These are phyloP conservation scores for Fusarium sp. DNA, from an alignment of 2,329 filamentous ascomycete species.

Conservation along the genomic window DNA sequence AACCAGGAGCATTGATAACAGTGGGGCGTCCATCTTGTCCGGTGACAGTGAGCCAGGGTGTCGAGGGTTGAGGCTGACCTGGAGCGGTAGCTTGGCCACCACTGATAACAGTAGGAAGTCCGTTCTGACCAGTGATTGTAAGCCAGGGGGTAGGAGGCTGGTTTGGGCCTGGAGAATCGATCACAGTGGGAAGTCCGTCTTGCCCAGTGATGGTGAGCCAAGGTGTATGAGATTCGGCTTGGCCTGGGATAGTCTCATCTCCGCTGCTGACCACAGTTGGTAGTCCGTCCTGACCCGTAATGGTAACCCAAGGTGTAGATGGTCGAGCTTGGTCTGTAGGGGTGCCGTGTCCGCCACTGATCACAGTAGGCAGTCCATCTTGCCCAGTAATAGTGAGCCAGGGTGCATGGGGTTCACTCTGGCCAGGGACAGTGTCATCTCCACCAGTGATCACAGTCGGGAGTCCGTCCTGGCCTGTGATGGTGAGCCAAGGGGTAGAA, in stretches of 20 bases:
- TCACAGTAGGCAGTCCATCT: constrained; percentile 40
- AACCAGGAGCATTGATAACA: not conserved
- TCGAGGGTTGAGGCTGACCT: constrained; percentile 7
- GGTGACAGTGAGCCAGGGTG: not conserved
- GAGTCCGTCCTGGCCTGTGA: constrained; percentile 28
- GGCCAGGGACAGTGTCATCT: not conserved
- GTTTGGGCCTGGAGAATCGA: constrained; percentile 11
- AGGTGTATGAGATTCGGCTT: not conserved
- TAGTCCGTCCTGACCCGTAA: not conserved
- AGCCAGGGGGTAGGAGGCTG: constrained; percentile 24
- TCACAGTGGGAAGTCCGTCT: not conserved
- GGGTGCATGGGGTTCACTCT: not conserved
- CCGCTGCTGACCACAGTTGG: not conserved
- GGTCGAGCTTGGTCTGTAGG: constrained; percentile 12
- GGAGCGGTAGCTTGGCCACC: constrained; percentile 13
- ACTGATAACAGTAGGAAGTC: constrained; percentile 40
- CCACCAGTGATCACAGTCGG: constrained; percentile 38
- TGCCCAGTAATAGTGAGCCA: not conserved
- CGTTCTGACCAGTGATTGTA: constrained; percentile 32
- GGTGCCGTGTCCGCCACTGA: constrained; percentile 17
- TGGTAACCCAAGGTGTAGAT: not conserved
- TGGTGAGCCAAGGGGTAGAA: not conserved
- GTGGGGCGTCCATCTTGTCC: not conserved
- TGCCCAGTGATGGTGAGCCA: not conserved
- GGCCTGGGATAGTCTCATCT: not conserved